Conservation (phyloP, 768 basidiomycete species). For the Boletus huronensis region DNA sequence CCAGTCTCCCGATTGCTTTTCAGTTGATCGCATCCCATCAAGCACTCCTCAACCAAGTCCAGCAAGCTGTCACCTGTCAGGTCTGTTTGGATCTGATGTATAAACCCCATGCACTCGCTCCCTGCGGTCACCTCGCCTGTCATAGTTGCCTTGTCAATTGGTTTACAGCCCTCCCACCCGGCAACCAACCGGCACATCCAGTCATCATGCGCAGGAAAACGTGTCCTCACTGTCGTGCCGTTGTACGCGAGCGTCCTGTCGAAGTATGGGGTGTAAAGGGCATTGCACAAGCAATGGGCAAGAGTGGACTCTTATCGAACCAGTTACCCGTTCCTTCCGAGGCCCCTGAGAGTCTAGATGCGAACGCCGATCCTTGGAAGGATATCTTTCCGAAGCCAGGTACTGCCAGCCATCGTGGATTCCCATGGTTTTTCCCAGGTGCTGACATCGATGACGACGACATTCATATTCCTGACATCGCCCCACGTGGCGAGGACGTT, state of each 20-base stretch:
- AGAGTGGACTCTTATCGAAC: constrained; percentile 46
- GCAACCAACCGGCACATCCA: constrained; percentile 24
- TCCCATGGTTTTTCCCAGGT: constrained; percentile 27
- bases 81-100: constrained; percentile 75
- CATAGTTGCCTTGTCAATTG: constrained; percentile 70
- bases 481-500: constrained; percentile 36
- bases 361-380: constrained; percentile 58
- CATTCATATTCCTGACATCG: constrained; percentile 11
- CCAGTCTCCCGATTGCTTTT: neutral
- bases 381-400: constrained; percentile 48
- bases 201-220: constrained; percentile 38
- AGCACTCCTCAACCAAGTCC: constrained; percentile 48
- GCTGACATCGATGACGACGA: constrained; percentile 18
- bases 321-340: constrained; percentile 27
- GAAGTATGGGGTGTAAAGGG: constrained; percentile 49
- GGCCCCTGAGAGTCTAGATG: constrained; percentile 22
- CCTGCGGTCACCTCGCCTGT: constrained; percentile 74
- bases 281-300: constrained; percentile 43
- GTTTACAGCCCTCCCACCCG: constrained; percentile 54
- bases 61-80: constrained; percentile 69
- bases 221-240: constrained; percentile 44
- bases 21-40: constrained; percentile 55
- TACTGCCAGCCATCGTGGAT: constrained; percentile 1
- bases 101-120: constrained; percentile 69
- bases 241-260: constrained; percentile 43